phyloP scores from a whole-genome alignment of 164 flowering plant genomes.

The Sextonia rubra region DNA sequence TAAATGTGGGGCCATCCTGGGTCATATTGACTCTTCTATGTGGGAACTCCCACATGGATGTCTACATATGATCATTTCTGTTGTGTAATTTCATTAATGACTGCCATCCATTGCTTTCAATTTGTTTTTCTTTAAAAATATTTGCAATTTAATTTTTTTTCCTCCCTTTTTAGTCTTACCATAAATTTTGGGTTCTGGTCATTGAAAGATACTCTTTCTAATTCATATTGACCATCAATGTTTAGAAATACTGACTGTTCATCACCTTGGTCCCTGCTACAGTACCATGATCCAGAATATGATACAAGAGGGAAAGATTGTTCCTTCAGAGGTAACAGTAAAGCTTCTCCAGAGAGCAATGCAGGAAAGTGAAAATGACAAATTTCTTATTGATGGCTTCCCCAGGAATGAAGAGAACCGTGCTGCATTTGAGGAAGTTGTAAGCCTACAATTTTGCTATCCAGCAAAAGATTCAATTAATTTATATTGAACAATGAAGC shows the following conservation, averaged over 20 bases:
- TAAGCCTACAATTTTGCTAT: conserved; percentile 27
- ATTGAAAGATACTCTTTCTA: background rate
- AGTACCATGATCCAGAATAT: conserved; percentile 88
- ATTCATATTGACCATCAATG: background rate
- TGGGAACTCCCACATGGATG: no score
- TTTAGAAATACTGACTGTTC: background rate
- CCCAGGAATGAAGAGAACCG: conserved; percentile 97
- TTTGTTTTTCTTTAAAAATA: background rate
- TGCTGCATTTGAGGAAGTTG: conserved; percentile 83
- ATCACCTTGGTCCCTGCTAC: conserved; percentile 6
- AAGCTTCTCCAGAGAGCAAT: conserved; percentile 88
- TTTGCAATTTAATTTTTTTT: no score
- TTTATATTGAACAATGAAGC: no score
- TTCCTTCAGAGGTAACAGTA: conserved; percentile 92
- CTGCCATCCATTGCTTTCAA: no score
- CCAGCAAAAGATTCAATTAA: background rate
- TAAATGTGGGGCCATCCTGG: no score
- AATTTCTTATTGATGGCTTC: conserved; percentile 93
- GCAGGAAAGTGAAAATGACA: conserved; percentile 65
- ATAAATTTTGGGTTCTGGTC: background rate
- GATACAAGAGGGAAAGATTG: conserved; percentile 92
- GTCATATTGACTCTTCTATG: no score
- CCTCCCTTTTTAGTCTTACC: background rate
- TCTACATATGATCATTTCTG: no score
- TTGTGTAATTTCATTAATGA: no score